phyloP scores from a whole-genome alignment of 2,329 filamentous ascomycete genomes.

The Xylaria sp. region DNA sequence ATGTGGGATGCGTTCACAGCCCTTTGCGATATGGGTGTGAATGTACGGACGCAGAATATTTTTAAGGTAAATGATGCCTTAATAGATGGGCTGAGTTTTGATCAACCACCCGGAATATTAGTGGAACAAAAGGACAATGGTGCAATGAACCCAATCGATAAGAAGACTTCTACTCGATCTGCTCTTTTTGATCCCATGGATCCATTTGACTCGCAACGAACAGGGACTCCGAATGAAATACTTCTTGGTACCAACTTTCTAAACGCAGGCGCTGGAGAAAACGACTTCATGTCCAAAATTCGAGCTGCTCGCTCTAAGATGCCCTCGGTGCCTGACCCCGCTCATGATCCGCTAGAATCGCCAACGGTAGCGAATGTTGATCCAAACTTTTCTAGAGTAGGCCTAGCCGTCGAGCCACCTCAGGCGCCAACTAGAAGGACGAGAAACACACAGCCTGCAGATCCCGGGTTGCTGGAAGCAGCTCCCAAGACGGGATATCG shows the following conservation, averaged over 20 bases:
- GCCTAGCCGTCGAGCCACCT: slow-evolving; percentile 56
- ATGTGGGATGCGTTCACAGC: slow-evolving; percentile 97
- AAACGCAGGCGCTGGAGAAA: slow-evolving; percentile 57
- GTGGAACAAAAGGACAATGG: slow-evolving; percentile 53
- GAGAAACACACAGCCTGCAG: slow-evolving; percentile 63
- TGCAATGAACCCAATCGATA: slow-evolving; percentile 53
- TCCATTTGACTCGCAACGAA: slow-evolving; percentile 62
- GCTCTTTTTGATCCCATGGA: slow-evolving; percentile 55
- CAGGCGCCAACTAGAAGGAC: slow-evolving; percentile 64
- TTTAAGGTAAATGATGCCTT: slow-evolving; percentile 76
- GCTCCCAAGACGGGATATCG: slow-evolving; percentile 73
- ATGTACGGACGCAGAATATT: slow-evolving; percentile 83
- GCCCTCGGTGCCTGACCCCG: slow-evolving; percentile 52
- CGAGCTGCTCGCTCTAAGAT: slow-evolving; percentile 61
- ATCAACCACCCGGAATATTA: slow-evolving; percentile 46
- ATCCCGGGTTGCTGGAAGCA: slow-evolving; percentile 64
- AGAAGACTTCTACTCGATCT: slow-evolving; percentile 55
- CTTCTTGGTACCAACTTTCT: slow-evolving; percentile 54
- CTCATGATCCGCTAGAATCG: slow-evolving; percentile 71
- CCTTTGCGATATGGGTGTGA: slow-evolving; percentile 87
- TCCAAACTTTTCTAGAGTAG: slow-evolving; percentile 48
- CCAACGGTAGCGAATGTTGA: slow-evolving; percentile 63
- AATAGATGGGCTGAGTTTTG: slow-evolving; percentile 59
- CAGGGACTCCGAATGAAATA: slow-evolving; percentile 54
- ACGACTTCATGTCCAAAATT: slow-evolving; percentile 67